phyloP scores from a whole-genome alignment of 108 stramenopile species.

The Phaeodactylum tricornutum region DNA sequence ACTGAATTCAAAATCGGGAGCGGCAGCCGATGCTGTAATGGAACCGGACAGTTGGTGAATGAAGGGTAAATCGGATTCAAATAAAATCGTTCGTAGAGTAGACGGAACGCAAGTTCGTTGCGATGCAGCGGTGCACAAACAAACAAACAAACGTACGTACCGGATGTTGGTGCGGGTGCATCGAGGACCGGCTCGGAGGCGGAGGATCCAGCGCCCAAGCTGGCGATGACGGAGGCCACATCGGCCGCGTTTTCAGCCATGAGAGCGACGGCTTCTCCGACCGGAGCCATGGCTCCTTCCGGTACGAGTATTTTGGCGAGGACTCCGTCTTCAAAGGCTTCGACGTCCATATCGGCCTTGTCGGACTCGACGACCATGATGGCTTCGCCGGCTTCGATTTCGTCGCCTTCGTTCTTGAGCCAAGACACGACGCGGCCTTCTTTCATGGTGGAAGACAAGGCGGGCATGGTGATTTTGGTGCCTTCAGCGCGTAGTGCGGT shows the following conservation, averaged over 20 bases:
- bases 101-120: not conserved
- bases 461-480: constrained; percentile 90
- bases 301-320: constrained; percentile 81
- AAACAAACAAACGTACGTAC: too few relatives aligned
- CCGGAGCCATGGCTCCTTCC: constrained; percentile 67
- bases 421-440: constrained; percentile 93
- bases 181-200: constrained; percentile 19
- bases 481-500: constrained; percentile 44
- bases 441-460: constrained; percentile 95
- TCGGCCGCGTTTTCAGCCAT: constrained; percentile 50
- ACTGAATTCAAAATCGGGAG: constrained; percentile 65
- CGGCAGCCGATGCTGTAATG: constrained; percentile 14
- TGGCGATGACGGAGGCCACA: constrained; percentile 49
- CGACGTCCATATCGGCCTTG: constrained; percentile 86
- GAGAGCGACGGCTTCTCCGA: constrained; percentile 79
- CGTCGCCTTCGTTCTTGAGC: constrained; percentile 91
- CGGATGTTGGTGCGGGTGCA: too few relatives aligned
- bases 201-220: constrained; percentile 16
- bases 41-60: constrained; percentile 27
- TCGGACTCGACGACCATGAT: constrained; percentile 90
- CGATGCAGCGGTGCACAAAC: not conserved
- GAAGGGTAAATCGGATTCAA: not conserved
- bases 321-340: constrained; percentile 87
- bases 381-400: constrained; percentile 78
- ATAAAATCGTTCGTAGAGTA: constrained; percentile 1